Conservation (phyloP, 1,284 basidiomycete species). For the Cystobasidiaceae sp. region DNA sequence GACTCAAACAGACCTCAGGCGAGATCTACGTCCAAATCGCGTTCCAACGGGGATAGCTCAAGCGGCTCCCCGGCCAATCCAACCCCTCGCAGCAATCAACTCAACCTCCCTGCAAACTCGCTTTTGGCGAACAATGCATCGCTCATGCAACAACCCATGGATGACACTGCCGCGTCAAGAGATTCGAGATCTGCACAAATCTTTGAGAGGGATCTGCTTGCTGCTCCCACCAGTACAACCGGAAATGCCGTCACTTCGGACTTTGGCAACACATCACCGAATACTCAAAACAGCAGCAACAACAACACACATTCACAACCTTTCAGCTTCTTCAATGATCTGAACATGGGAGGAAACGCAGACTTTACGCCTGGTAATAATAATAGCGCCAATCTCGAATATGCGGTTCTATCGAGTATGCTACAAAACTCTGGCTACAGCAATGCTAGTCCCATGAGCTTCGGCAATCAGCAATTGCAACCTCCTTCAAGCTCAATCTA, state of each 20-base stretch:
- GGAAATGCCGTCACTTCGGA: too few relatives aligned
- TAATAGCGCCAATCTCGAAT: constrained; percentile 85
- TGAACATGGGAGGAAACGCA: constrained; percentile 47
- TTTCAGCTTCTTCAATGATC: constrained; percentile 17
- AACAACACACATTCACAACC: constrained; percentile 15
- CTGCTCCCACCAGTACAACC: too few relatives aligned
- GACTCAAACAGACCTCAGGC: neutral
- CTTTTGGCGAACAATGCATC: too few relatives aligned
- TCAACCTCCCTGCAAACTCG: too few relatives aligned
- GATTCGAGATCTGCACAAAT: too few relatives aligned
- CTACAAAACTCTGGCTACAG: constrained; percentile 59
- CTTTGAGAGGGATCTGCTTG: too few relatives aligned
- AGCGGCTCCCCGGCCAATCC: too few relatives aligned
- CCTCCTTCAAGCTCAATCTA: neutral
- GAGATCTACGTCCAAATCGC: neutral
- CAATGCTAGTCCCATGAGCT: neutral
- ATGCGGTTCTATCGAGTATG: constrained; percentile 85
- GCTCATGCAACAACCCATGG: too few relatives aligned
- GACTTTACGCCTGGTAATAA: neutral
- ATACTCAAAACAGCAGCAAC: constrained; percentile 27
- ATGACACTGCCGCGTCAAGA: too few relatives aligned
- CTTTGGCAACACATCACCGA: neutral
- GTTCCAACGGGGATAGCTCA: too few relatives aligned
- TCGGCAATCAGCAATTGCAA: neutral
- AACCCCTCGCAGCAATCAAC: too few relatives aligned